These are phyloP conservation scores for Hericium alpestre DNA, from an alignment of 768 basidiomycete genomes.

Conservation along the genomic window DNA sequence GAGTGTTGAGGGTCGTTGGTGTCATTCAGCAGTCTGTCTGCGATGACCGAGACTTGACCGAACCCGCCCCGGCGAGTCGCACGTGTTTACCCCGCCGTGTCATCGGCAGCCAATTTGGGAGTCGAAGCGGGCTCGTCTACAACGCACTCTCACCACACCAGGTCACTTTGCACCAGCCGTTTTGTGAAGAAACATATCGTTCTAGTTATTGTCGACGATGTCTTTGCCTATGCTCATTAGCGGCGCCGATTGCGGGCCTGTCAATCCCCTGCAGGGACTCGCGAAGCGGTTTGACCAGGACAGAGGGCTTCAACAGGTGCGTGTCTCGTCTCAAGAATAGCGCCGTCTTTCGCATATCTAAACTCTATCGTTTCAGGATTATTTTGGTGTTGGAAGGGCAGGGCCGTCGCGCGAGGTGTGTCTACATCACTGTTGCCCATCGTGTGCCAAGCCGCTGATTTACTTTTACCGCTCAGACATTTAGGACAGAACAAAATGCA, in stretches of 20 bases:
- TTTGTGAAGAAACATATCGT: neutral
- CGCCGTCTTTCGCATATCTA: neutral
- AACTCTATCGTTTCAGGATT: slow-evolving; percentile 40
- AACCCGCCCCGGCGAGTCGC: too few species aligned
- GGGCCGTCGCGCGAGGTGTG: slow-evolving; percentile 56
- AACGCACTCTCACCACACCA: too few species aligned
- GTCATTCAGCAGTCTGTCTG: too few species aligned
- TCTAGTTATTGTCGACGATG: slow-evolving; percentile 31
- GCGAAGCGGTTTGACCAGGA: slow-evolving; percentile 74
- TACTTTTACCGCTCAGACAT: neutral
- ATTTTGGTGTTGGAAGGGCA: slow-evolving; percentile 50
- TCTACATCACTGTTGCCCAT: neutral
- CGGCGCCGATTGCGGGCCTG: slow-evolving; percentile 76
- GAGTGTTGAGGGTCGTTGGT: too few species aligned
- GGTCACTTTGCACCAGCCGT: neutral
- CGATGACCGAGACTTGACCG: too few species aligned
- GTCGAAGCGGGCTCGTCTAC: too few species aligned
- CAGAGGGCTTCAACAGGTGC: slow-evolving; percentile 68
- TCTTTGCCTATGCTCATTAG: slow-evolving; percentile 71
- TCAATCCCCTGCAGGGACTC: slow-evolving; percentile 71
- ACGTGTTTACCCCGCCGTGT: too few species aligned
- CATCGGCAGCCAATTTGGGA: too few species aligned
- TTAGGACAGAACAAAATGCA: slow-evolving; percentile 14
- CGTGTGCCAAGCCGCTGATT: neutral
- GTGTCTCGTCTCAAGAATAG: slow-evolving; percentile 5